These are phyloP conservation scores for Naganishia albida DNA, from an alignment of 1,284 basidiomycete species.

Conservation along the genomic window DNA sequence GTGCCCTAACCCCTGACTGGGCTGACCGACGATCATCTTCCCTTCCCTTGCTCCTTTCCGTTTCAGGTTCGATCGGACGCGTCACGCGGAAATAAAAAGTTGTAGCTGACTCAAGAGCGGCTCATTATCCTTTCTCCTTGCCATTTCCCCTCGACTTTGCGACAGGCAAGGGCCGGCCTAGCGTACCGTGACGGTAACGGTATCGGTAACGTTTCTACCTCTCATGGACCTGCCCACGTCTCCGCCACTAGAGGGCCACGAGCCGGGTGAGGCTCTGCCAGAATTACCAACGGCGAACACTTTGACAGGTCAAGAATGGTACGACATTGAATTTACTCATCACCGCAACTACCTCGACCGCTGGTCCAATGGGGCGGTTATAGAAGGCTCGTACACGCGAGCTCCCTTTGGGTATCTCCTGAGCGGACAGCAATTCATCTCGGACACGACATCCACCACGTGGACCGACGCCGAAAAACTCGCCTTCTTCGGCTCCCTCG, in stretches of 20 bases:
- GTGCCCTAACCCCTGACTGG: too few relatives aligned
- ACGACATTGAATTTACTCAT: conserved; percentile 11
- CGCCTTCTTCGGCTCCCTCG: conserved; percentile 67
- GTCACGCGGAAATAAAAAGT: too few relatives aligned
- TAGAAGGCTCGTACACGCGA: not conserved
- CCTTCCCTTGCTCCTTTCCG: too few relatives aligned
- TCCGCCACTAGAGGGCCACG: not conserved
- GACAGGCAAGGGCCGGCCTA: too few relatives aligned
- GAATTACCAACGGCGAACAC: not conserved
- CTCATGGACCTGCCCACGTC: not conserved
- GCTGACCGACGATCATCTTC: too few relatives aligned
- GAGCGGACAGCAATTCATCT: not conserved
- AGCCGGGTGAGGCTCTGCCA: not conserved
- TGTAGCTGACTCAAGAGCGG: too few relatives aligned
- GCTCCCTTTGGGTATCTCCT: not conserved
- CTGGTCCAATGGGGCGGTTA: conserved; percentile 3
- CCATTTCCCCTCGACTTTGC: too few relatives aligned
- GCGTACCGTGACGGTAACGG: too few relatives aligned
- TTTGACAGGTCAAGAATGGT: not conserved
- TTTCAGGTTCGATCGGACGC: too few relatives aligned
- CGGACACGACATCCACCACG: not conserved
- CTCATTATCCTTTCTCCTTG: too few relatives aligned
- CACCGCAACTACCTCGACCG: conserved; percentile 11
- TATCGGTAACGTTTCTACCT: too few relatives aligned
- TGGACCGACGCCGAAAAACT: conserved; percentile 71